Conservation (phyloP, 495 filamentous ascomycete species). For the Lepidopterella palustris region DNA sequence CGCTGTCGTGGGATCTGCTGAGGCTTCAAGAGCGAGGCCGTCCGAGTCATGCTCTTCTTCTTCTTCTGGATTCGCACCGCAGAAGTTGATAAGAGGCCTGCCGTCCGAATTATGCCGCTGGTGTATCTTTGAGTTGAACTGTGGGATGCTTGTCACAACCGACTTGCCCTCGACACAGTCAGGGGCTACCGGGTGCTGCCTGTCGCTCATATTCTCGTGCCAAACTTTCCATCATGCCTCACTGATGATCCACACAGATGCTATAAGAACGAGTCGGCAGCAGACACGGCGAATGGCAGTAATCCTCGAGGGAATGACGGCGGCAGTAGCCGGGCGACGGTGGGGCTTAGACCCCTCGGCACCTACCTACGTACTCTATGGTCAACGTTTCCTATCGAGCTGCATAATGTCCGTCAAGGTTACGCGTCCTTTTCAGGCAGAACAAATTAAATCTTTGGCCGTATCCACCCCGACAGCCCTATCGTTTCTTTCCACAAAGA, state of each 20-base stretch:
- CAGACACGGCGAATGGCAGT: neutral
- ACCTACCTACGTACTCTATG: too few relatives aligned
- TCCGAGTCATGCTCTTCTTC: neutral
- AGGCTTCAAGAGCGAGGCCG: neutral
- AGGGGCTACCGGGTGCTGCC: neutral
- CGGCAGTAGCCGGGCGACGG: neutral
- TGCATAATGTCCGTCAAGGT: neutral
- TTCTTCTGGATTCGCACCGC: neutral
- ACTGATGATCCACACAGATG: neutral
- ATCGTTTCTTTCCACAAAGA: too few relatives aligned
- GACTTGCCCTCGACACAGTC: neutral
- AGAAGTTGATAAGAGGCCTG: neutral
- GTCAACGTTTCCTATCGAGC: neutral
- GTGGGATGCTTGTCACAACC: neutral
- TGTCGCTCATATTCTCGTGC: neutral
- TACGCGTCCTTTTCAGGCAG: neutral
- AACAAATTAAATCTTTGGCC: neutral
- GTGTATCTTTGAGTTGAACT: neutral
- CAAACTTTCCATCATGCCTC: neutral
- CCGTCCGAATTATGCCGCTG: neutral
- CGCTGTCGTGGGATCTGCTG: neutral
- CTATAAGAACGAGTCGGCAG: neutral
- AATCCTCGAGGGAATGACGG: neutral
- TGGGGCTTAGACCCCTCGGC: too few relatives aligned
- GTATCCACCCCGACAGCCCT: neutral